Conservation (phyloP, 805 yeast species). For the Candida caryicola region DNA sequence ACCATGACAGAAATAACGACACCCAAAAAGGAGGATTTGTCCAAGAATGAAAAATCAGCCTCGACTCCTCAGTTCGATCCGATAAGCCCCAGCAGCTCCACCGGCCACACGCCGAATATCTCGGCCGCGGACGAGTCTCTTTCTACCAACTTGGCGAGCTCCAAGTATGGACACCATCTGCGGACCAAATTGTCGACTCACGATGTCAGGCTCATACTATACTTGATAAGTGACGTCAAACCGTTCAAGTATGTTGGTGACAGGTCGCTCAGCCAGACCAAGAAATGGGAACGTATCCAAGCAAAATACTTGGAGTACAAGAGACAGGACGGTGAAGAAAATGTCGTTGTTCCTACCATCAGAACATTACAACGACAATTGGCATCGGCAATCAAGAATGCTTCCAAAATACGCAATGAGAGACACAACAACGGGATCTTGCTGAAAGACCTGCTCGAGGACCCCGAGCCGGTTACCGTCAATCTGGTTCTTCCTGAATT, state of each 20-base stretch:
- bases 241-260: constrained; percentile 40
- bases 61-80: constrained; percentile 2
- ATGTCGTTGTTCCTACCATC: constrained; percentile 30
- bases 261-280: constrained; percentile 29
- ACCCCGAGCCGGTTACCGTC: constrained; percentile 14
- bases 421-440: constrained; percentile 7
- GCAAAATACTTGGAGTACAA: constrained; percentile 20
- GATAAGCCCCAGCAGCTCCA: constrained; percentile 1
- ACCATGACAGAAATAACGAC: no score
- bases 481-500: constrained; percentile 25
- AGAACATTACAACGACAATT: constrained; percentile 36
- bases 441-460: constrained; percentile 3
- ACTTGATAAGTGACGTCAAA: constrained; percentile 26
- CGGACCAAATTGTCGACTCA: constrained; percentile 25
- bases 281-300: constrained; percentile 36
- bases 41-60: not conserved
- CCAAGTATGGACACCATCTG: constrained; percentile 6
- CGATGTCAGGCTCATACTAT: constrained; percentile 31
- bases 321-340: constrained; percentile 3
- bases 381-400: constrained; percentile 31
- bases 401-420: constrained; percentile 9
- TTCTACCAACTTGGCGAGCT: not conserved
- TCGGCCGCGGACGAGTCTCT: not conserved
- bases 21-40: no score
- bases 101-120: constrained; percentile 2